Evolutionary conservation across 23 red algal species (phyloP).

Genomic region (Cyanidiococcus yangmingshanensis): DNA sequence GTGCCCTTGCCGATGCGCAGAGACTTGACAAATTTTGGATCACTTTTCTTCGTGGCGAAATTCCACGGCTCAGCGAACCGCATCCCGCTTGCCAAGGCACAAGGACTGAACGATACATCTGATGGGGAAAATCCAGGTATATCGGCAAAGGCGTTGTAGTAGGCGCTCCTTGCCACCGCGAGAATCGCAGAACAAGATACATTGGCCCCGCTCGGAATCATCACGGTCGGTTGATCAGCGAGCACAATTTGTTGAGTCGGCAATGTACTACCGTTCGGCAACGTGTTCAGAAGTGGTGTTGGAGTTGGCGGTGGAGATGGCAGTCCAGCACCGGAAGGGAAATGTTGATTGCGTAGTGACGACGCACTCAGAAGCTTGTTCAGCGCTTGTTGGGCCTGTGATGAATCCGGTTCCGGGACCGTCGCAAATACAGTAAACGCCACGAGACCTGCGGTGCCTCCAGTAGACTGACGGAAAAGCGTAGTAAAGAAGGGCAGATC

Average conservation of each 20-base stretch:
- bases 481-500: not conserved
- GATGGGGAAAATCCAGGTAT: not conserved
- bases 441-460: not conserved
- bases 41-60: not conserved
- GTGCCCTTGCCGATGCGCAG: not conserved
- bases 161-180: not conserved
- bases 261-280: not conserved
- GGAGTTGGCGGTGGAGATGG: slow-evolving; percentile 5
- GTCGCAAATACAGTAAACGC: slow-evolving; percentile 1
- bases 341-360: not conserved
- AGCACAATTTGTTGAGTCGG: not conserved
- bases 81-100: not conserved
- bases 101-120: slow-evolving; percentile 2
- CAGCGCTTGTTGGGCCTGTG: not conserved
- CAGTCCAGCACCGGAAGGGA: not conserved
- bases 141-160: slow-evolving; percentile 11
- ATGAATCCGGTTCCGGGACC: not conserved
- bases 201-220: not conserved
- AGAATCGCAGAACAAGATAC: not conserved
- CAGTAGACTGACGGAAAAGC: not conserved
- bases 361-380: not conserved
- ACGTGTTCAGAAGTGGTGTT: slow-evolving; percentile 8
- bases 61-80: not conserved
- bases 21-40: not conserved
- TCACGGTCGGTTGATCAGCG: not conserved